Conservation (phyloP, 2,329 filamentous ascomycete species). For the Fusarium nygamai region DNA sequence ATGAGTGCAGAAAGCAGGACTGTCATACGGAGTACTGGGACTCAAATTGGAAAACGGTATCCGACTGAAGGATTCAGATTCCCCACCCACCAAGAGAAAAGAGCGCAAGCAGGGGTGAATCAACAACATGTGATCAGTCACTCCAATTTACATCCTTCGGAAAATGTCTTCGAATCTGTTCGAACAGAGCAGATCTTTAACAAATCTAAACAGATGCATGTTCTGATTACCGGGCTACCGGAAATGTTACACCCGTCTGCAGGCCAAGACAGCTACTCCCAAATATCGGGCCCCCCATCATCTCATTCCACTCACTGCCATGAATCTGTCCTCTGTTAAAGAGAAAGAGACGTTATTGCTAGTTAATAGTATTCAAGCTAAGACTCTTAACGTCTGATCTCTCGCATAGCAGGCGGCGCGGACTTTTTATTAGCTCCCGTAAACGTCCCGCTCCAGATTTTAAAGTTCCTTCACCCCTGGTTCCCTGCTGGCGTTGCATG, state of each 20-base stretch:
- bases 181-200: not conserved
- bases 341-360: too few relatives aligned
- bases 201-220: not conserved
- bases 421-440: not conserved
- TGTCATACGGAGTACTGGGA: too few relatives aligned
- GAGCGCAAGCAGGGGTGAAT: not conserved
- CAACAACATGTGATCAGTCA: not conserved
- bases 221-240: not conserved
- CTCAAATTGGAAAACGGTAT: not conserved
- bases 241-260: not conserved
- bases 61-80: too few relatives aligned
- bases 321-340: too few relatives aligned
- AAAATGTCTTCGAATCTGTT: fast-evolving
- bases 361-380: not conserved
- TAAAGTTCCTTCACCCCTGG: not conserved
- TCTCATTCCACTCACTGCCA: not conserved
- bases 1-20: too few relatives aligned
- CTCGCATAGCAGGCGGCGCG: too few relatives aligned
- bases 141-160: not conserved
- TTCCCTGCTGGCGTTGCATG: not conserved
- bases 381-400: not conserved
- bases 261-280: not conserved
- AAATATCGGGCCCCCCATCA: not conserved
- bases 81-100: not conserved
- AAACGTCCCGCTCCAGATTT: not conserved